These are phyloP conservation scores for Phialophora verrucosa DNA, from an alignment of 2,329 filamentous ascomycete species.

Conservation along the genomic window DNA sequence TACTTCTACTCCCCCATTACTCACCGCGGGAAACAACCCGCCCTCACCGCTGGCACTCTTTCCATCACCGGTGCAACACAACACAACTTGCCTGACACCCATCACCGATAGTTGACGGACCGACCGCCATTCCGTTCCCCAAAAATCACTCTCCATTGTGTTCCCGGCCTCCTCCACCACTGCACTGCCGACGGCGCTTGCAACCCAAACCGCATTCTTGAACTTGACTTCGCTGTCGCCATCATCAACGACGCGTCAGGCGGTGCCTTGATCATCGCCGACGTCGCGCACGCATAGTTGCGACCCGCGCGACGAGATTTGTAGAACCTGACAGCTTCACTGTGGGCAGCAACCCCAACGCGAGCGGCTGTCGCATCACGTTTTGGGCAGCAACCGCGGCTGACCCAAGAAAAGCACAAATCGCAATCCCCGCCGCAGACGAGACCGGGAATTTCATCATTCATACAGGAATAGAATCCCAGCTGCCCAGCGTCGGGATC, in stretches of 20 bases:
- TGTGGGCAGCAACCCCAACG: constrained; percentile 9
- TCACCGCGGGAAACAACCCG: constrained; percentile 18
- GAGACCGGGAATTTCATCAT: constrained; percentile 15
- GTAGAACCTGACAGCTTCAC: constrained; percentile 20
- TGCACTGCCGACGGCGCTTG: constrained; percentile 14
- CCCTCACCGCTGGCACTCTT: constrained; percentile 22
- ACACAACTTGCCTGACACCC: constrained; percentile 11
- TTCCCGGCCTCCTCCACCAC: constrained; percentile 6
- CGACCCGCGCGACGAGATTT: constrained; percentile 11
- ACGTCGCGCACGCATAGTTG: constrained; percentile 5
- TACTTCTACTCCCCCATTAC: constrained; percentile 8
- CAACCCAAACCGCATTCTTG: constrained; percentile 3
- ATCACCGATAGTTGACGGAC: constrained; percentile 12
- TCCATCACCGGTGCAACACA: constrained; percentile 19
- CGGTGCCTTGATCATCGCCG: constrained; percentile 11
- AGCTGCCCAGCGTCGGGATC: constrained; percentile 24
- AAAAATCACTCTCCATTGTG: constrained; percentile 1
- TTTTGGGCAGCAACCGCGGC: constrained; percentile 22
- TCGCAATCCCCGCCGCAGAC: constrained; percentile 16
- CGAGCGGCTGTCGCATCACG: constrained; percentile 9
- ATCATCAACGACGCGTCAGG: background rate
- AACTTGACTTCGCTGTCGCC: constrained; percentile 13
- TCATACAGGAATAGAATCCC: constrained; percentile 36
- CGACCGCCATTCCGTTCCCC: constrained; percentile 18
- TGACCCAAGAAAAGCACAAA: constrained; percentile 10